phyloP scores from a whole-genome alignment of 305 asterid genomes.

The Solanum hybrid region DNA sequence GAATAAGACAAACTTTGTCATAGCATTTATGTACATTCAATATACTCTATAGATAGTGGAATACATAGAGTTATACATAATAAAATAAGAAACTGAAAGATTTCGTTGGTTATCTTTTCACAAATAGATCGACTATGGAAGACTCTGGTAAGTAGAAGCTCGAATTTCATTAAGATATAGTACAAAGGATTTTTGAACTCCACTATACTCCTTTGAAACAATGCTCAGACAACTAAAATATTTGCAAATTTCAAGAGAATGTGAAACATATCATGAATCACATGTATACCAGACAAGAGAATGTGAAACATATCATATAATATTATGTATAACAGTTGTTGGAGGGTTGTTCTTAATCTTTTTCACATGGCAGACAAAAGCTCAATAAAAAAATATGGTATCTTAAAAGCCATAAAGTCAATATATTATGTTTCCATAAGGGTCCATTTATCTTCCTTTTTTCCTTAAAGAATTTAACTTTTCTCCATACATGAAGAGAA shows the following conservation, averaged over 20 bases:
- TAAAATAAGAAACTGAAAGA: not conserved
- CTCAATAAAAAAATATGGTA: not conserved
- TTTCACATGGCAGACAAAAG: constrained; percentile 7
- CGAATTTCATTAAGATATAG: not conserved
- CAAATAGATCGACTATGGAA: not conserved
- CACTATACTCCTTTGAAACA: not conserved
- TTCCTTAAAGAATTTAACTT: not conserved
- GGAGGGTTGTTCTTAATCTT: not conserved
- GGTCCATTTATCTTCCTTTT: not conserved
- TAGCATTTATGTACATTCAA: not conserved
- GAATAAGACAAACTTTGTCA: not conserved
- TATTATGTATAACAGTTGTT: not conserved
- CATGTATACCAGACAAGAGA: not conserved
- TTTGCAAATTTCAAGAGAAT: not conserved
- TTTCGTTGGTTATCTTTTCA: not conserved
- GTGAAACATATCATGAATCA: not conserved
- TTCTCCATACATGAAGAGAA: not conserved
- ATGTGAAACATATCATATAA: not conserved
- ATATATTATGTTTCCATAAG: not conserved
- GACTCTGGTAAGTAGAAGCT: not conserved
- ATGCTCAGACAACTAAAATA: not conserved
- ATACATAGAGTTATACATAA: not conserved
- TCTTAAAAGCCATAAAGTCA: not conserved
- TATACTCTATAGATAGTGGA: not conserved
- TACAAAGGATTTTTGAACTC: not conserved